phyloP scores from a whole-genome alignment of 495 filamentous ascomycete species.

The Penicillium lividum region DNA sequence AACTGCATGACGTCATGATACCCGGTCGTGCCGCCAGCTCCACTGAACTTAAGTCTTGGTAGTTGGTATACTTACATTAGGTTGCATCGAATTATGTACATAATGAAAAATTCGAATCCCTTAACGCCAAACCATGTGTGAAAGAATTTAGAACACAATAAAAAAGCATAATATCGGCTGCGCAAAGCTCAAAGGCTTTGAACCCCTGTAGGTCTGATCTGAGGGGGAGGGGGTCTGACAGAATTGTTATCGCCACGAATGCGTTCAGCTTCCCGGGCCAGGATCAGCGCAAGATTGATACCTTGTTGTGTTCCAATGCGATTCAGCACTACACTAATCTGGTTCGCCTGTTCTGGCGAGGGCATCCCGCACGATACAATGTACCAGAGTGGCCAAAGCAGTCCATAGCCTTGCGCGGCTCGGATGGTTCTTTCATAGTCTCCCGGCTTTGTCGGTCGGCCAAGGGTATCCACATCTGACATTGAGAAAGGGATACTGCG shows the following conservation, averaged over 20 bases:
- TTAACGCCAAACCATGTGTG: not conserved
- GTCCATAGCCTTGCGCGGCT: constrained; percentile 36
- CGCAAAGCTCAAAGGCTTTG: not conserved
- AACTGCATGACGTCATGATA: constrained; percentile 26
- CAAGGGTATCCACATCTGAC: constrained; percentile 40
- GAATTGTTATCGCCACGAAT: constrained; percentile 1
- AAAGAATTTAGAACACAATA: not conserved
- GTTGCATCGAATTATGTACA: constrained; percentile 8
- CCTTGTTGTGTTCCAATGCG: constrained; percentile 37
- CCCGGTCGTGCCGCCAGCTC: constrained; percentile 19
- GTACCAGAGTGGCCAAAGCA: constrained; percentile 50
- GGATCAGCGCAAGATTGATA: constrained; percentile 40
- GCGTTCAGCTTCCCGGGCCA: constrained; percentile 33
- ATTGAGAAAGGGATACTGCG: constrained; percentile 43
- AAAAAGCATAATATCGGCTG: not conserved
- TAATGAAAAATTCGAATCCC: not conserved
- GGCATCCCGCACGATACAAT: constrained; percentile 39
- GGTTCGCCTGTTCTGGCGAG: constrained; percentile 31
- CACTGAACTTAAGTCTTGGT: not conserved
- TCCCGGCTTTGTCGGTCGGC: constrained; percentile 24
- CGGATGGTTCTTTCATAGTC: constrained; percentile 26
- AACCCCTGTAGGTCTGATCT: not conserved
- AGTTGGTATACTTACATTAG: not conserved
- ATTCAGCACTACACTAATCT: constrained; percentile 31
- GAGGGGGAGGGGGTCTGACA: not conserved